Evolutionary conservation across 352 stramenopile genomes (phyloP).

Genomic region (Globisporangium viniferum): DNA sequence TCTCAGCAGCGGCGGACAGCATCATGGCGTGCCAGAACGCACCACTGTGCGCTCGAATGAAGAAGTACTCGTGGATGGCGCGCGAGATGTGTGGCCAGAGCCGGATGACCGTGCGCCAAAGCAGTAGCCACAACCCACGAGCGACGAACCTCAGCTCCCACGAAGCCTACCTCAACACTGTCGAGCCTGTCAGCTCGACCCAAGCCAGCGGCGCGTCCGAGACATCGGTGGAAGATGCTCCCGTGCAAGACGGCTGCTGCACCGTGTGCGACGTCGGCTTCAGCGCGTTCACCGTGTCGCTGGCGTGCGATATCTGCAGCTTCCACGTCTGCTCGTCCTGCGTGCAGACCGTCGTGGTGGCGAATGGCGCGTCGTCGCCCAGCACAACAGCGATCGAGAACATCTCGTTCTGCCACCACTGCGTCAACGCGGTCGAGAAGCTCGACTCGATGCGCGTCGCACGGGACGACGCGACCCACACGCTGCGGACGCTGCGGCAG

Average conservation of each 20-base stretch:
- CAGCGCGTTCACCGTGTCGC: slow-evolving; percentile 7
- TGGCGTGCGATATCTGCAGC: slow-evolving; percentile 12
- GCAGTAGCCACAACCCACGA: background rate
- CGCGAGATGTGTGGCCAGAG: slow-evolving; percentile 18
- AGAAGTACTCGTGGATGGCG: slow-evolving; percentile 30
- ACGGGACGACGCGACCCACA: slow-evolving; percentile 13
- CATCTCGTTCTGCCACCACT: slow-evolving; percentile 16
- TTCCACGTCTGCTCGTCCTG: slow-evolving; percentile 8
- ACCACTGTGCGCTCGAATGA: slow-evolving; percentile 15
- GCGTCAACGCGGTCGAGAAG: slow-evolving; percentile 7
- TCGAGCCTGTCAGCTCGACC: background rate
- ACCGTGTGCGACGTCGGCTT: slow-evolving; percentile 11
- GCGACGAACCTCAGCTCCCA: background rate
- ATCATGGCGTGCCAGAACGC: slow-evolving; percentile 25
- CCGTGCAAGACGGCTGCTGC: background rate
- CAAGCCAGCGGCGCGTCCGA: background rate
- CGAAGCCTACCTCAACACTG: background rate
- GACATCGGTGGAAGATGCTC: background rate
- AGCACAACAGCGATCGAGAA: background rate
- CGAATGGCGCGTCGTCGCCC: background rate
- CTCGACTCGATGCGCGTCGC: slow-evolving; percentile 16
- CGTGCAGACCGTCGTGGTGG: slow-evolving; percentile 8
- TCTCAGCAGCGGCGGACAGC: slow-evolving; percentile 17
- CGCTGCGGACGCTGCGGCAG: slow-evolving; percentile 10
- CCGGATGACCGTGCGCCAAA: background rate